Percentiles rank a stretch among this genome's conserved stretches.
Conservation (phyloP, 192 early-diverging fungal genomes). For the Rhizophagus clarus region DNA sequence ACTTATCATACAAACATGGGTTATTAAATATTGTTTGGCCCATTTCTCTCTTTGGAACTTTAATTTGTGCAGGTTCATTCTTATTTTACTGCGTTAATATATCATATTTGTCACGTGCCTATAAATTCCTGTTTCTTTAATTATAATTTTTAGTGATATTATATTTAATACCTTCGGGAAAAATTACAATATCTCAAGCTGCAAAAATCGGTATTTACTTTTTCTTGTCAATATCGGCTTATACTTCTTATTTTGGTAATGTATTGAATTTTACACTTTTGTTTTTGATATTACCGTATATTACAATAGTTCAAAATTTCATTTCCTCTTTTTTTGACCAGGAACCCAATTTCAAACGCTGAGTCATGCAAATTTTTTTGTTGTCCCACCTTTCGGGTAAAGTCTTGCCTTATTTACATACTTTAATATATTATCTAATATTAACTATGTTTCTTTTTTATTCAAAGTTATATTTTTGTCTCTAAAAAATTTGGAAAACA, state of each 20-base stretch:
- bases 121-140: not conserved
- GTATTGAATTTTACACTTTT: not conserved
- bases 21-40: not conserved
- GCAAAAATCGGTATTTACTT: not conserved
- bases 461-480: constrained; percentile 15
- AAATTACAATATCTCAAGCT: not conserved
- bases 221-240: not conserved
- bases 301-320: not conserved
- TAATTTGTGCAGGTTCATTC: not conserved
- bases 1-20: not conserved
- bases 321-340: not conserved
- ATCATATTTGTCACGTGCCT: no score
- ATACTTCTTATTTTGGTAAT: constrained; percentile 1
- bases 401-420: not conserved
- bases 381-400: constrained; percentile 6
- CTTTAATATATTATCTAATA: not conserved
- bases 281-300: not conserved
- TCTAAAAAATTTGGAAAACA: constrained; percentile 8
- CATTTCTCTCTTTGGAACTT: not conserved
- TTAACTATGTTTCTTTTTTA: not conserved
- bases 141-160: not conserved
- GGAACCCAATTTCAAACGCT: not conserved
- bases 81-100: not conserved
- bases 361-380: constrained; percentile 21
- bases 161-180: not conserved